phyloP scores from a whole-genome alignment of 805 yeast genomes.

The Wickerhamomyces subpelliculosus region DNA sequence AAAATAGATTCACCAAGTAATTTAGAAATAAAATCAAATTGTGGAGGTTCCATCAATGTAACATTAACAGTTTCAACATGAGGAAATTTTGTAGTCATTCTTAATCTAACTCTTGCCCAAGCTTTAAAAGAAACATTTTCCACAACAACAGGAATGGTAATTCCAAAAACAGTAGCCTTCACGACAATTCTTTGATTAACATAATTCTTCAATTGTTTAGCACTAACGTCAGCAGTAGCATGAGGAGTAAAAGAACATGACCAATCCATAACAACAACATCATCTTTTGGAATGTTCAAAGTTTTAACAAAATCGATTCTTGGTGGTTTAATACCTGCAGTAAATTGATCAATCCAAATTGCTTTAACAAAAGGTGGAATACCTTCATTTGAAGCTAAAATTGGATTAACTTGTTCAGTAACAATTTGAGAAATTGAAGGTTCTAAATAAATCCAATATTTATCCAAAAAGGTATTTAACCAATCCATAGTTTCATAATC shows the following conservation, averaged over 20 bases:
- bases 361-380: constrained; percentile 78
- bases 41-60: constrained; percentile 79
- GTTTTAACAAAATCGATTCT: constrained; percentile 88
- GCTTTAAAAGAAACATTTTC: constrained; percentile 75
- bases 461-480: constrained; percentile 83
- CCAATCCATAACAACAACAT: constrained; percentile 98
- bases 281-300: constrained; percentile 81
- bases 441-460: constrained; percentile 88
- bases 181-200: constrained; percentile 78
- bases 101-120: constrained; percentile 70
- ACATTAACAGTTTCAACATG: constrained; percentile 89
- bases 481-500: constrained; percentile 95
- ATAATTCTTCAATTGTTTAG: constrained; percentile 75
- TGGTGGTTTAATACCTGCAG: constrained; percentile 94
- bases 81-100: constrained; percentile 88
- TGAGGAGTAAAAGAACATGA: constrained; percentile 89
- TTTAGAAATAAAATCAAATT: constrained; percentile 75
- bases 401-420: constrained; percentile 78
- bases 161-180: constrained; percentile 76
- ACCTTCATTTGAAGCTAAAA: constrained; percentile 67
- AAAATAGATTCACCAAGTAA: constrained; percentile 72
- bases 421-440: constrained; percentile 85
- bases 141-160: constrained; percentile 72
- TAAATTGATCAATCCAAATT: constrained; percentile 80
- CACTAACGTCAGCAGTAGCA: constrained; percentile 74